Base-by-base conservation (phyloP, 2,329 filamentous ascomycete genomes). In the Davidsoniella virescens region DNA sequence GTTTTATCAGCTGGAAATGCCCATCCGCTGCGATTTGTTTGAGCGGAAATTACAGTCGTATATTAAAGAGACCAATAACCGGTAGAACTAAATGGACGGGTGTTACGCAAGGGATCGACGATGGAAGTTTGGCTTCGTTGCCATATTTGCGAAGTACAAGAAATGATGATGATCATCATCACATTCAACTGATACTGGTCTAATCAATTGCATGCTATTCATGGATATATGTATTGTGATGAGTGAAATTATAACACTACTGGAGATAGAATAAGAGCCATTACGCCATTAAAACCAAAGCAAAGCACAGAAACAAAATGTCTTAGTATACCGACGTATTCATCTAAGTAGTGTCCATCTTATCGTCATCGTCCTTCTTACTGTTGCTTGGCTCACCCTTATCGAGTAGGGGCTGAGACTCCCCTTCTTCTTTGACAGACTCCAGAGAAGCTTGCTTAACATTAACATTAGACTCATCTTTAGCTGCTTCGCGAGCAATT, bases 1-100 rank as follows among this genome's bases (percentile, higher is more conserved):
- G 1, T 98, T 98, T 62, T 96, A 96, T 67, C 88, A 92, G 61
- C 72, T 94, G 52, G 92, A 98, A 69, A 98, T 96, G 88, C 92
- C 92, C 5, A 79, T 98, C 49, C 75, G 92, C 54, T 94, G 92
- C 66, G 92, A 96, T 62, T 84, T 87, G 58, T 98, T 95, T 68
- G 92, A 98, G 64, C 74, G 88, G 58, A 86, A 86, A 64, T 64
- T 95, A 56, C 75, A 76, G 56, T 84, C 80, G 37, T 94, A 88
- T 66, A 78, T 94, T 59, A 79, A 86, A 61, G 76, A 78, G 61
- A 73, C 80, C 58, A 82, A 82, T 60, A 79, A 70, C 60, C 75
- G 72, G 18, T 53, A 50, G 47, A 23, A 33, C 10, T 12, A 33
- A 12, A 33, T 33, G 9, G 29, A 33, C 8, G 4, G 29, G 29